These are phyloP conservation scores for Blastomyces emzantsi DNA, from an alignment of 2,329 filamentous ascomycete genomes.

Conservation along the genomic window DNA sequence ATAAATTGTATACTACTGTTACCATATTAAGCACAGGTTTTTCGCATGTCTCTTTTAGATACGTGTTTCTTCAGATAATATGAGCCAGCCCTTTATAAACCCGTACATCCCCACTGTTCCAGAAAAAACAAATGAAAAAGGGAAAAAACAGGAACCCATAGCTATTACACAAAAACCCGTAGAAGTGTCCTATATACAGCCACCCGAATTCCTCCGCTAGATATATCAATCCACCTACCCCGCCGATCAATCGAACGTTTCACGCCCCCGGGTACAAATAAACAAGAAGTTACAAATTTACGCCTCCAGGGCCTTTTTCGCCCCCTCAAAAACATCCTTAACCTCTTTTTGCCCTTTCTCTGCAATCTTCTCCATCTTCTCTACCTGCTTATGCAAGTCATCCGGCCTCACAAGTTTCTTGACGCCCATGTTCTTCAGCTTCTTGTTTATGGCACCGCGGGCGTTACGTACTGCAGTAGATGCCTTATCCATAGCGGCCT, in stretches of 20 bases:
- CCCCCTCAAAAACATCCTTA: slow-evolving; percentile 38
- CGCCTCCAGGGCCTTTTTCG: slow-evolving; percentile 31
- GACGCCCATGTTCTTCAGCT: slow-evolving; percentile 37
- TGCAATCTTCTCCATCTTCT: slow-evolving; percentile 41
- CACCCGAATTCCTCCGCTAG: neutral
- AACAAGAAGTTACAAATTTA: neutral
- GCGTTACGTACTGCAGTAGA: slow-evolving; percentile 33
- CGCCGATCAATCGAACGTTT: neutral
- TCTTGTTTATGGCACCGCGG: slow-evolving; percentile 38
- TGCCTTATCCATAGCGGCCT: slow-evolving; percentile 37
- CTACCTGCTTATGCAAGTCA: slow-evolving; percentile 38
- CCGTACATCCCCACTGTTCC: neutral
- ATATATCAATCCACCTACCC: neutral
- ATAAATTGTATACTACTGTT: slow-evolving; percentile 2
- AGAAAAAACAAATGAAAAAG: neutral
- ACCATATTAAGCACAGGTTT: neutral
- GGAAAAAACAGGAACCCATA: neutral
- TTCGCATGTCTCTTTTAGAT: neutral
- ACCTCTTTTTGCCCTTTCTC: slow-evolving; percentile 40
- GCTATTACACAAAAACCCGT: neutral
- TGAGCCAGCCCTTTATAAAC: neutral
- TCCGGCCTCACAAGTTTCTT: slow-evolving; percentile 38
- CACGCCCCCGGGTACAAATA: neutral
- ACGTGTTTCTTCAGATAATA: neutral
- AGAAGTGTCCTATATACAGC: neutral